A percentile compares a stretch with the other conserved stretches of the same genome.
Evolutionary conservation across 2,329 filamentous ascomycete genomes (phyloP).

Genomic region (Hypomyces perniciosus): DNA sequence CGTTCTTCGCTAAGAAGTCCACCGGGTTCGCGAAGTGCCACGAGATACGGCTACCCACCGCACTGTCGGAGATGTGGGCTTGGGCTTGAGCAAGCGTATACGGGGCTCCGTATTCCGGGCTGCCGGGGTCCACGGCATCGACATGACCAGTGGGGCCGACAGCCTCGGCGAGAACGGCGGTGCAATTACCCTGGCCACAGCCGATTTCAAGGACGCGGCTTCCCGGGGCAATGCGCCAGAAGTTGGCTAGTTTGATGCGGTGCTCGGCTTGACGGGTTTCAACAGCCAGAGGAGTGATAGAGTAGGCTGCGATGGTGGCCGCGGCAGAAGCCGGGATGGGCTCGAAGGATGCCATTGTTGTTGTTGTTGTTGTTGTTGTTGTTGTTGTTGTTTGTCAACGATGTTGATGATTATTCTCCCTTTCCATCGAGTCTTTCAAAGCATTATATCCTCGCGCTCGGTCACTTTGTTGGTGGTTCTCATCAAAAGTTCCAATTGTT

Average conservation of each 20-base stretch:
- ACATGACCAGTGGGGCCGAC: conserved; percentile 40
- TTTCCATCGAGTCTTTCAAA: background rate
- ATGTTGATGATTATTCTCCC: background rate
- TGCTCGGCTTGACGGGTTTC: conserved; percentile 27
- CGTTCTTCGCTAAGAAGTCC: conserved; percentile 27
- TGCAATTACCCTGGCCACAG: conserved; percentile 55
- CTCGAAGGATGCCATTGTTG: conserved; percentile 10
- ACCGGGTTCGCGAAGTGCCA: conserved; percentile 36
- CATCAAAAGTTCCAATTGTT: too few relatives aligned
- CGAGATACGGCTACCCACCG: conserved; percentile 36
- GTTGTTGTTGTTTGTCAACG: background rate
- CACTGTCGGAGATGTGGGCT: conserved; percentile 32
- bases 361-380: background rate
- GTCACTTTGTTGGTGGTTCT: too few relatives aligned
- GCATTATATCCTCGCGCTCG: too few relatives aligned
- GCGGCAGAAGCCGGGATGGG: conserved; percentile 10
- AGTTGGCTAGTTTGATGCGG: conserved; percentile 29
- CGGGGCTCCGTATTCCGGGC: conserved; percentile 43
- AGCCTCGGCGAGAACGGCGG: conserved; percentile 44
- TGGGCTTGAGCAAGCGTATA: conserved; percentile 46
- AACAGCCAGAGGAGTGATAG: conserved; percentile 6
- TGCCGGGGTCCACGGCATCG: conserved; percentile 47
- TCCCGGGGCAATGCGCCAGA: conserved; percentile 32
- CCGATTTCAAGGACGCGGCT: conserved; percentile 49
- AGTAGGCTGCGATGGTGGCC: conserved; percentile 12